A percentile compares a stretch with the other conserved stretches of the same genome.
Evolutionary conservation across 2,329 filamentous ascomycete species (phyloP).

Genomic region (Microsporum ferrugineum): DNA sequence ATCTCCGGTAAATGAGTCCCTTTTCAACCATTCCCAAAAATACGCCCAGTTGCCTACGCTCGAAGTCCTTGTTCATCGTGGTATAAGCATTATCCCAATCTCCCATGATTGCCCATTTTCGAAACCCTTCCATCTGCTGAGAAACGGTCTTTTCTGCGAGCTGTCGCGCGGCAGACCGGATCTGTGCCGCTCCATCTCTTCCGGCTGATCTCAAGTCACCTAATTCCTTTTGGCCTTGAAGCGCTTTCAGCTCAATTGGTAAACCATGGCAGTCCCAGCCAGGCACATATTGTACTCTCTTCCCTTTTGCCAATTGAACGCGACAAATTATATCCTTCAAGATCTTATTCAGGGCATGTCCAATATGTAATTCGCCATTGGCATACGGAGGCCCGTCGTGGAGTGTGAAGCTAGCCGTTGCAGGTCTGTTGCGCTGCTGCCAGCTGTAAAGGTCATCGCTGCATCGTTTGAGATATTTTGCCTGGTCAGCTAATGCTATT

Average conservation of each 20-base stretch:
- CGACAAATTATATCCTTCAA: slow-evolving; percentile 88
- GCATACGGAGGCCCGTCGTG: slow-evolving; percentile 97
- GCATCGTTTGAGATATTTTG: slow-evolving; percentile 58
- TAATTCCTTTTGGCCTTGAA: slow-evolving; percentile 46
- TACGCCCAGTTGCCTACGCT: slow-evolving; percentile 48
- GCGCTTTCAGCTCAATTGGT: slow-evolving; percentile 90
- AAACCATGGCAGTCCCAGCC: slow-evolving; percentile 98
- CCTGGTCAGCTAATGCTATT: slow-evolving; percentile 35
- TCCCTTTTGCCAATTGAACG: slow-evolving; percentile 66
- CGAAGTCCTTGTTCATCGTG: slow-evolving; percentile 52
- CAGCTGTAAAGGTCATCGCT: slow-evolving; percentile 82
- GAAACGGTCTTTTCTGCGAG: slow-evolving; percentile 47
- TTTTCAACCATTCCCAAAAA: slow-evolving; percentile 53
- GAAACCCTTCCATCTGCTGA: slow-evolving; percentile 49
- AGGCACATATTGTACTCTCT: slow-evolving; percentile 67
- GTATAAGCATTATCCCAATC: slow-evolving; percentile 53
- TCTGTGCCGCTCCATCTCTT: slow-evolving; percentile 33
- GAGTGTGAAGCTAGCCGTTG: slow-evolving; percentile 55
- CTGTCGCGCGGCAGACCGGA: slow-evolving; percentile 44
- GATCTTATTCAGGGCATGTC: slow-evolving; percentile 93
- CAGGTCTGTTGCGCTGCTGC: slow-evolving; percentile 52
- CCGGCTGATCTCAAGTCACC: slow-evolving; percentile 23
- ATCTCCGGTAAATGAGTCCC: slow-evolving; percentile 49
- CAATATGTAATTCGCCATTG: slow-evolving; percentile 82
- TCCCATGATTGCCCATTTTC: slow-evolving; percentile 51